These are phyloP conservation scores for Delitschia confertaspora DNA, from an alignment of 495 filamentous ascomycete genomes.

Conservation along the genomic window DNA sequence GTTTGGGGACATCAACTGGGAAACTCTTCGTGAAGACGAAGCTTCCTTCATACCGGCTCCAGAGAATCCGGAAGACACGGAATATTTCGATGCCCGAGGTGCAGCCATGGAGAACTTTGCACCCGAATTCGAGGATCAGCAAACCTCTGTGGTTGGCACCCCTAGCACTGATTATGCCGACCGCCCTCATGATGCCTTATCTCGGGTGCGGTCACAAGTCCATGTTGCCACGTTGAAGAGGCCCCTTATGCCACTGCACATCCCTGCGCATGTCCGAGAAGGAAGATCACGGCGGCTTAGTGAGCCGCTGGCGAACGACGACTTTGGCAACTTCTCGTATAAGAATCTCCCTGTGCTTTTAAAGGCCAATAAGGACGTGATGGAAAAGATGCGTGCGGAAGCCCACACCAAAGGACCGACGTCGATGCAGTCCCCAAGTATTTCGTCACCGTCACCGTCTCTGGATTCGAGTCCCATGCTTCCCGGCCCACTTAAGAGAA, in stretches of 20 bases:
- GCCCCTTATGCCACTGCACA: conserved; percentile 86
- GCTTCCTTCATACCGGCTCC: conserved; percentile 89
- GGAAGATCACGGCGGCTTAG: conserved; percentile 78
- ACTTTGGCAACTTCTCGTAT: conserved; percentile 94
- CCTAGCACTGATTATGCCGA: conserved; percentile 65
- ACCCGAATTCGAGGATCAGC: conserved; percentile 88
- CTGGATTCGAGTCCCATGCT: conserved; percentile 81
- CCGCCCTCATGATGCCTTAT: conserved; percentile 88
- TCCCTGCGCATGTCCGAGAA: conserved; percentile 90
- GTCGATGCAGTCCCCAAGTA: conserved; percentile 36
- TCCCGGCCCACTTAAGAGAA: conserved; percentile 71
- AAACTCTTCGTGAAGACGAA: conserved; percentile 79
- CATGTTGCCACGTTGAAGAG: conserved; percentile 63
- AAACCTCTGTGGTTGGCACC: conserved; percentile 46
- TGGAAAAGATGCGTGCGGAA: conserved; percentile 87
- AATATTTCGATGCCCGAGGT: conserved; percentile 91
- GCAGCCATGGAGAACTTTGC: conserved; percentile 82
- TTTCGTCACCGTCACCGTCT: conserved; percentile 49
- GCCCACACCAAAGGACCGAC: conserved; percentile 39
- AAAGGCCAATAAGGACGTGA: conserved; percentile 97
- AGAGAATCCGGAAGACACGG: conserved; percentile 93
- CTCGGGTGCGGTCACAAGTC: conserved; percentile 76
- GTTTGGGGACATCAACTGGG: conserved; percentile 85
- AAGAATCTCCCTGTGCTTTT: conserved; percentile 95
- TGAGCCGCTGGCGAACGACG: conserved; percentile 78